A percentile compares a stretch with the other conserved stretches of the same genome.
phyloP scores from a whole-genome alignment of 192 early-diverging fungal species.

The Lobulomyces angularis region DNA sequence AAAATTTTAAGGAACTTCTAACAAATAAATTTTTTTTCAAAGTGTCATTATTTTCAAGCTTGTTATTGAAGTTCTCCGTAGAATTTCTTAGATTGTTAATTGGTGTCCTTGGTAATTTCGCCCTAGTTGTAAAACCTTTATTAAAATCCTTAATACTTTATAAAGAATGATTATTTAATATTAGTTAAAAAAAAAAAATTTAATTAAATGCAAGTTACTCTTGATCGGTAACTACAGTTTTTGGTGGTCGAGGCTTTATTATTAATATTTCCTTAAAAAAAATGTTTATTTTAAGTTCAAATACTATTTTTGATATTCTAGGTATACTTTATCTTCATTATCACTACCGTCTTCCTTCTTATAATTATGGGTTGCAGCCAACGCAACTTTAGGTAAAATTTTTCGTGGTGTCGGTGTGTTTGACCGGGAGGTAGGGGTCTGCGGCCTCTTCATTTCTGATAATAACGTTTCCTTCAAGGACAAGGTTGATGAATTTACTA shows the following conservation, averaged over 20 bases:
- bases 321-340: slow-evolving; percentile 5
- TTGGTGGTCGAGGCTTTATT: slow-evolving; percentile 4
- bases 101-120: slow-evolving; percentile 35
- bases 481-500: slow-evolving; percentile 5
- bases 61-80: no score
- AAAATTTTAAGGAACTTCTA: no score
- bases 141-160: slow-evolving; percentile 24
- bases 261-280: background rate
- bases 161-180: no score
- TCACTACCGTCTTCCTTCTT: background rate
- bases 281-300: background rate
- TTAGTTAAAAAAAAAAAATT: no score
- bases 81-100: no score
- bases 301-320: background rate
- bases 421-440: slow-evolving; percentile 5
- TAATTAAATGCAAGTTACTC: no score
- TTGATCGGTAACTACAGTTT: slow-evolving; percentile 3
- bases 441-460: slow-evolving; percentile 2
- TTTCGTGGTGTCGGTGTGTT: no score
- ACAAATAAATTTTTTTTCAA: no score
- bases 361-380: no score
- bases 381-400: no score
- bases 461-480: background rate
- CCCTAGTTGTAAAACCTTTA: slow-evolving; percentile 26
- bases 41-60: no score